Evolutionary conservation across 2,329 filamentous ascomycete species (phyloP).

Genomic region (Neonectria punicea): DNA sequence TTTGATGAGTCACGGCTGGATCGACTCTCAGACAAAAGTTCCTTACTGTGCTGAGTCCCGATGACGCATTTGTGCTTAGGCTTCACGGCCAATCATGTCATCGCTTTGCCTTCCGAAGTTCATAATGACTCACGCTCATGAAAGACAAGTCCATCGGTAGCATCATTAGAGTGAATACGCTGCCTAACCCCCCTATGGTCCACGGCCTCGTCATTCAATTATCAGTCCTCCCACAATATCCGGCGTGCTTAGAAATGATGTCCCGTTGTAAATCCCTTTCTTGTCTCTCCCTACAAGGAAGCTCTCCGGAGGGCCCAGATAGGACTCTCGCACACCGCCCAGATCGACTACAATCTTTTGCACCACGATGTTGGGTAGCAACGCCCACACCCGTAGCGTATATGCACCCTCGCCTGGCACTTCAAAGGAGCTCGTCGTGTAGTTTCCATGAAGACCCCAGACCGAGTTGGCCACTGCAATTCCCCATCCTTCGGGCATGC

Average conservation of each 20-base stretch:
- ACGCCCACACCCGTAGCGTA: constrained; percentile 61
- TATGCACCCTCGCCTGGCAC: constrained; percentile 57
- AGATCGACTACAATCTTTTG: constrained; percentile 67
- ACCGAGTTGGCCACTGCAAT: constrained; percentile 54
- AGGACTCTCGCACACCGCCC: constrained; percentile 64
- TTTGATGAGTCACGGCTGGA: no score
- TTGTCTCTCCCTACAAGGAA: constrained; percentile 46
- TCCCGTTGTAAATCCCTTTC: background rate
- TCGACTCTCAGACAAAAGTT: no score
- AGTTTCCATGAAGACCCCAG: constrained; percentile 57
- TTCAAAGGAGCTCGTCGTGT: constrained; percentile 57
- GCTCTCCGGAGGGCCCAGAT: constrained; percentile 67
- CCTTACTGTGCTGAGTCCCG: no score
- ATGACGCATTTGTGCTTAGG: no score
- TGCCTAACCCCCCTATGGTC: background rate
- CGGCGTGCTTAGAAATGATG: background rate
- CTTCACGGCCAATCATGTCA: no score
- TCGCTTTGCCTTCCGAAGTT: no score
- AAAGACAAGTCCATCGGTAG: background rate
- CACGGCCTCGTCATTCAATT: background rate
- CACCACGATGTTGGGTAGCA: constrained; percentile 63
- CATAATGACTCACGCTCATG: no score
- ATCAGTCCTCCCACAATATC: background rate
- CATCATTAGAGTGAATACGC: background rate
- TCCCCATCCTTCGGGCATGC: background rate